Evolutionary conservation across 108 stramenopile species (phyloP).

Genomic region (Conticribra weissflogii): DNA sequence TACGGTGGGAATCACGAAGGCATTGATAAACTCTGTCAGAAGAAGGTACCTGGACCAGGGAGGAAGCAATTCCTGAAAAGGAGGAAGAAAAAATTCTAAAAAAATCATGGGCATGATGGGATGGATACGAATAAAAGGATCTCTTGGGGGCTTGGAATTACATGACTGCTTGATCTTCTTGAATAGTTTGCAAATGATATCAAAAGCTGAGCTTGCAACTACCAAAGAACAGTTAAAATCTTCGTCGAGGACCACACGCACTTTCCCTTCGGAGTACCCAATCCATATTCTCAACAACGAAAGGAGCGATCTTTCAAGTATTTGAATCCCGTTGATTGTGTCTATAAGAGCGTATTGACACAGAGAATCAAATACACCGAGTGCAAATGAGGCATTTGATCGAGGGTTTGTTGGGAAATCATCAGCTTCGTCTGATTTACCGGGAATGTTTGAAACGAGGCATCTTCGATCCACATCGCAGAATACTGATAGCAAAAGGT

Average conservation of each 20-base stretch:
- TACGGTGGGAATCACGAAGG: conserved; percentile 24
- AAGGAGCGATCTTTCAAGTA: conserved; percentile 35
- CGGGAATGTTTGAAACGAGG: conserved; percentile 15
- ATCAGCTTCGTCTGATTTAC: background rate
- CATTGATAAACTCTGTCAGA: conserved; percentile 34
- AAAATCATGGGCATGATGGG: conserved; percentile 28
- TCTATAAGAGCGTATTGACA: conserved; percentile 25
- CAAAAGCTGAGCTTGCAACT: conserved; percentile 31
- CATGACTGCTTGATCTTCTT: conserved; percentile 1
- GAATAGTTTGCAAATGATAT: conserved; percentile 22
- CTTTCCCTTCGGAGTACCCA: conserved; percentile 22
- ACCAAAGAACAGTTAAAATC: background rate
- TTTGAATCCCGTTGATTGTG: conserved; percentile 4
- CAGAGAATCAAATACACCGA: conserved; percentile 25
- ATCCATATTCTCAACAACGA: conserved; percentile 44
- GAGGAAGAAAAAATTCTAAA: conserved; percentile 45
- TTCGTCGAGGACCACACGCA: background rate
- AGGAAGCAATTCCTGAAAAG: conserved; percentile 11
- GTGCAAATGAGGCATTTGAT: conserved; percentile 17
- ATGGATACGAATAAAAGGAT: conserved; percentile 5
- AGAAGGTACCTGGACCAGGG: conserved; percentile 37
- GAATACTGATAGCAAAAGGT: conserved; percentile 23
- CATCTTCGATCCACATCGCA: conserved; percentile 18
- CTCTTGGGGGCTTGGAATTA: background rate
- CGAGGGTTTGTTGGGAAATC: background rate